Percentiles rank a stretch among this genome's conserved stretches.
These are phyloP conservation scores for Bremia lactucae DNA, from an alignment of 352 stramenopile genomes.

Conservation along the genomic window DNA sequence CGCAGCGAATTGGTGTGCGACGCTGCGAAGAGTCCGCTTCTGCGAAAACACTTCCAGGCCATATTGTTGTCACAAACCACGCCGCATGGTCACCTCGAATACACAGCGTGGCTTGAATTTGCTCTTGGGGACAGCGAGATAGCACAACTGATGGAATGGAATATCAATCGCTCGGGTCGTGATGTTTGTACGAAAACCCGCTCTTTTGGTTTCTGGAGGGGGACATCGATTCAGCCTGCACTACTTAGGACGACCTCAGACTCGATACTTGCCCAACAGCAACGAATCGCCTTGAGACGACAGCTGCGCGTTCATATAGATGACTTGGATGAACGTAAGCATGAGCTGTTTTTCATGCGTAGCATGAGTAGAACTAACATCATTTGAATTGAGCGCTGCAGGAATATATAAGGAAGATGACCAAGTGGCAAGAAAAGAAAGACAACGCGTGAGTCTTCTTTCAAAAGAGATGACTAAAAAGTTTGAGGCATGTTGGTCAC, in stretches of 20 bases:
- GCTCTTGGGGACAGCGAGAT: conserved; percentile 24
- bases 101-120: conserved; percentile 28
- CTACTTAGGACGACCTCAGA: conserved; percentile 15
- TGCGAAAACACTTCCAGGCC: conserved; percentile 35
- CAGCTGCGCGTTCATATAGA: too few relatives aligned
- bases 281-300: neutral
- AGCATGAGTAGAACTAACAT: conserved; percentile 7
- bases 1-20: conserved; percentile 8
- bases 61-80: conserved; percentile 28
- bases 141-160: conserved; percentile 27
- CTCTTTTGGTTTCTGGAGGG: conserved; percentile 15
- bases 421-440: neutral
- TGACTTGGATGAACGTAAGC: neutral
- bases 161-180: conserved; percentile 4
- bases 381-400: conserved; percentile 10
- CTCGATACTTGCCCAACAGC: conserved; percentile 12
- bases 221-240: conserved; percentile 14
- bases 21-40: conserved; percentile 31
- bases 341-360: neutral
- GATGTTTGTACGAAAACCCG: conserved; percentile 6
- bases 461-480: conserved; percentile 40
- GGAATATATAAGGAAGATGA: conserved; percentile 17
- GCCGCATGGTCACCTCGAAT: conserved; percentile 18
- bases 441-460: conserved; percentile 28
- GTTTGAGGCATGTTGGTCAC: conserved; percentile 27